Percentiles rank a stretch among this genome's conserved stretches.
phyloP scores from a whole-genome alignment of 78 protist species.

The Creolimax fragrantissima region DNA sequence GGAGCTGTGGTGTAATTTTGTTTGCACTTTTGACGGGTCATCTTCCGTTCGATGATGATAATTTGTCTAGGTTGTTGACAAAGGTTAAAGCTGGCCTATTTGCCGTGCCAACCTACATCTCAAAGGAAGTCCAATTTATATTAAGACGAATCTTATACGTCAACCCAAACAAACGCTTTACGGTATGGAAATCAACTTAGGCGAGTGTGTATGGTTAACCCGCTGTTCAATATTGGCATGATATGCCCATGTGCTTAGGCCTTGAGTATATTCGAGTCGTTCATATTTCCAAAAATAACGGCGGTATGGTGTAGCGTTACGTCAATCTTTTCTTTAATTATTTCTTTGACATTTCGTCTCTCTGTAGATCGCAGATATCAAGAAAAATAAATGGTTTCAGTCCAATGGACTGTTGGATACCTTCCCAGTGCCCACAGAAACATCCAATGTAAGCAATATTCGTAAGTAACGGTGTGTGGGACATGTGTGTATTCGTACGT shows the following conservation, averaged over 20 bases:
- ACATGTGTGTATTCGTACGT: too few species aligned
- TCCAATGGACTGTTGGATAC: background rate
- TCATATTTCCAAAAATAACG: too few species aligned
- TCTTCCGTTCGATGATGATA: slow-evolving; percentile 82
- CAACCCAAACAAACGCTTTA: background rate
- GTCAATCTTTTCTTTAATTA: too few species aligned
- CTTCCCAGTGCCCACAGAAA: background rate
- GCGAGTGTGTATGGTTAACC: too few species aligned
- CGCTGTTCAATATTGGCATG: too few species aligned
- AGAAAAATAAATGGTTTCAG: background rate
- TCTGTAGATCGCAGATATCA: background rate
- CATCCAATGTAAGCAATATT: background rate
- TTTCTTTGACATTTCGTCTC: too few species aligned
- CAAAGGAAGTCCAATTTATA: background rate
- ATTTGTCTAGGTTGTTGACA: slow-evolving; percentile 33
- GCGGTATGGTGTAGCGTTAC: too few species aligned
- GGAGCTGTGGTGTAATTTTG: slow-evolving; percentile 57
- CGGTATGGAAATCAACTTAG: too few species aligned
- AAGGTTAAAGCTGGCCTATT: slow-evolving; percentile 16
- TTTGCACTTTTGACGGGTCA: slow-evolving; percentile 75
- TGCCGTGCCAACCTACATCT: background rate
- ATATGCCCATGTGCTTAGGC: too few species aligned
- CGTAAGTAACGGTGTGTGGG: too few species aligned
- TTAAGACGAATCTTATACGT: background rate
- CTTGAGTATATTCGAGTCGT: too few species aligned